Evolutionary conservation across 2,329 filamentous ascomycete species (phyloP).

Genomic region (Cercospora beticola): DNA sequence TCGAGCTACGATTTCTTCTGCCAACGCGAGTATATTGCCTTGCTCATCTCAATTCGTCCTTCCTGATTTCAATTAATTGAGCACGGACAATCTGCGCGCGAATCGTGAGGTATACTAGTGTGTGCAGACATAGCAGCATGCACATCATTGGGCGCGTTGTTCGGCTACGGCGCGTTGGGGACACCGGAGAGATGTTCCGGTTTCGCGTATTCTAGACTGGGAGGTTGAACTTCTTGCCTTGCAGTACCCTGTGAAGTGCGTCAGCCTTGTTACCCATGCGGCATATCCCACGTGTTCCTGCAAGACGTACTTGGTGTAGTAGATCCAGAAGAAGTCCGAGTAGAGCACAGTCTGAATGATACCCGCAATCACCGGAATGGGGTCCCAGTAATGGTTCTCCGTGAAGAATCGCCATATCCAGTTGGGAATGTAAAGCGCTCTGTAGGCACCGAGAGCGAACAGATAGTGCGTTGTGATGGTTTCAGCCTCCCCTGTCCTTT

Average conservation of each 20-base stretch:
- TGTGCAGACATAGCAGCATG: not conserved
- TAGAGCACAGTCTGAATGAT: constrained; percentile 93
- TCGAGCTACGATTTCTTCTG: not conserved
- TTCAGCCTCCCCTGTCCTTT: constrained; percentile 95
- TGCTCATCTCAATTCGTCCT: not conserved
- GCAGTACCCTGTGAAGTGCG: constrained; percentile 46
- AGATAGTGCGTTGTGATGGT: constrained; percentile 99
- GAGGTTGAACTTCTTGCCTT: constrained; percentile 56
- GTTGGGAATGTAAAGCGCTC: constrained; percentile 95
- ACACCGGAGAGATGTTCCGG: not conserved
- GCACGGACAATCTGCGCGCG: not conserved
- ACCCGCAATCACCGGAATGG: constrained; percentile 83
- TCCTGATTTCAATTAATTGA: not conserved
- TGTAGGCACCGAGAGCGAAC: constrained; percentile 86
- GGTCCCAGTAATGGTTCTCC: constrained; percentile 68
- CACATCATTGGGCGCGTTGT: not conserved
- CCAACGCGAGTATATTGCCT: not conserved
- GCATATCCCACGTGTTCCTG: not conserved
- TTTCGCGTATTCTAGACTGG: constrained; percentile 44
- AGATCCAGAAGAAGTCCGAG: constrained; percentile 99
- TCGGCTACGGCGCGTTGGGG: not conserved
- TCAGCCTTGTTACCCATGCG: constrained; percentile 2
- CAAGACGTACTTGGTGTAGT: constrained; percentile 79
- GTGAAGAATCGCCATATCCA: constrained; percentile 90
- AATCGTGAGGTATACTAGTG: not conserved